A percentile compares a stretch with the other conserved stretches of the same genome.
Evolutionary conservation across 192 early-diverging fungal genomes (phyloP).

Genomic region (Entomortierella lignicola): DNA sequence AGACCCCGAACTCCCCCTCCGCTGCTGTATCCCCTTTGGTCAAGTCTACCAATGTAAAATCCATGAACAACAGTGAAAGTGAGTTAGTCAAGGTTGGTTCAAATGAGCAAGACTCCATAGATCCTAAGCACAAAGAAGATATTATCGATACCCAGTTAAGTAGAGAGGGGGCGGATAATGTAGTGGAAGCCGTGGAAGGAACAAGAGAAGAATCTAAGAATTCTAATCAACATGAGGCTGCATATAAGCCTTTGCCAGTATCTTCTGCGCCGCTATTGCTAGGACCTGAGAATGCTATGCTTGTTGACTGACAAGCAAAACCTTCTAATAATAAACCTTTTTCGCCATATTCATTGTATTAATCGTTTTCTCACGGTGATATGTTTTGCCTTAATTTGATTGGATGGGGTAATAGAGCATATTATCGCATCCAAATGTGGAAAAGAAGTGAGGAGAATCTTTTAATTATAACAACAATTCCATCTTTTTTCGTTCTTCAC

Average conservation of each 20-base stretch:
- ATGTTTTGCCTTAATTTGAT: not conserved
- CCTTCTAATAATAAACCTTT: not conserved
- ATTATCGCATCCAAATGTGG: slow-evolving; percentile 20
- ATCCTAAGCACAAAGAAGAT: not conserved
- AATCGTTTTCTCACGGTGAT: slow-evolving; percentile 16
- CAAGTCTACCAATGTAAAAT: not conserved
- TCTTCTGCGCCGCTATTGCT: not conserved
- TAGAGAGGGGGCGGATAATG: not conserved
- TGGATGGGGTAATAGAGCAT: not conserved
- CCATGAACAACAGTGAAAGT: not conserved
- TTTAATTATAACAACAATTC: slow-evolving; percentile 45
- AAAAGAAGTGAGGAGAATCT: slow-evolving; percentile 59
- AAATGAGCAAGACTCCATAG: not conserved
- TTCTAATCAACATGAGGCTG: not conserved
- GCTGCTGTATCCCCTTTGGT: not conserved
- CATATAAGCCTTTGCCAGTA: not conserved
- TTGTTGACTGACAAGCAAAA: slow-evolving; percentile 2
- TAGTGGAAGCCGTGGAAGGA: not conserved
- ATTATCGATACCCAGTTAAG: not conserved
- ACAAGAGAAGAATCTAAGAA: not conserved
- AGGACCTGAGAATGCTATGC: not conserved
- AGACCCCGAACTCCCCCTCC: not conserved
- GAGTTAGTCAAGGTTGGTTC: not conserved
- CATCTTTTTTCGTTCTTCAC: slow-evolving; percentile 1
- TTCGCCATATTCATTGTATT: no score